Evolutionary conservation across 768 basidiomycete genomes (phyloP).

Genomic region (Tulasnella sp.): DNA sequence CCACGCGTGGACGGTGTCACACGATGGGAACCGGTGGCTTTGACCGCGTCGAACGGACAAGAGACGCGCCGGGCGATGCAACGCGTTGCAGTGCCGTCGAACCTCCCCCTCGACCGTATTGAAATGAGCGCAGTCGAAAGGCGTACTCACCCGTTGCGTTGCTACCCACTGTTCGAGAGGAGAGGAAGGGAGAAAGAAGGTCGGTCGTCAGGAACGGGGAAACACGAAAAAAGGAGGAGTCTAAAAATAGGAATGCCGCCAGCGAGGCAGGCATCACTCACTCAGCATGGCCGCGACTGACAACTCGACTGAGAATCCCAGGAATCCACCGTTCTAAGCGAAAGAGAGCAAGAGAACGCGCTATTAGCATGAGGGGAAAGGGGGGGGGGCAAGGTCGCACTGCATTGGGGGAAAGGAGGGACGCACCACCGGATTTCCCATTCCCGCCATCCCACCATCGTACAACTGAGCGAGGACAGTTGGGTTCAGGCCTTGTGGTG

Average conservation of each 20-base stretch:
- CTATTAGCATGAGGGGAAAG: background rate
- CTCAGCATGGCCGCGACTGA: constrained; percentile 54
- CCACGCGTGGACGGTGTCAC: background rate
- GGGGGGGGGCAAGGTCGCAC: background rate
- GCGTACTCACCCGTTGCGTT: background rate
- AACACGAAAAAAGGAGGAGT: constrained; percentile 1
- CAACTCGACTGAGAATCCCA: constrained; percentile 63
- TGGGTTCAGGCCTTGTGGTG: background rate
- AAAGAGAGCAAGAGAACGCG: background rate
- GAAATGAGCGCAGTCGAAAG: background rate
- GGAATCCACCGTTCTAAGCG: constrained; percentile 46
- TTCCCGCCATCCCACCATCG: constrained; percentile 25
- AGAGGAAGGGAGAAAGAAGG: background rate
- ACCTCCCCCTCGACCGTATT: no score
- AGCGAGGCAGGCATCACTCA: constrained; percentile 36
- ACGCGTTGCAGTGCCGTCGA: no score
- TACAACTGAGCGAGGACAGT: constrained; percentile 18
- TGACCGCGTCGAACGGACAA: no score
- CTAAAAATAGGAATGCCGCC: background rate
- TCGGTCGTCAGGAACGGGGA: background rate
- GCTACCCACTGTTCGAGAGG: background rate
- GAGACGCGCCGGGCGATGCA: background rate
- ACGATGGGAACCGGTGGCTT: background rate
- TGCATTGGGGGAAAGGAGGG: background rate
- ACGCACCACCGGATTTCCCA: constrained; percentile 25